A percentile compares a stretch with the other conserved stretches of the same genome.
Evolutionary conservation across 176 grass and related monocot genomes (phyloP).

Genomic region (Lolium perenne): DNA sequence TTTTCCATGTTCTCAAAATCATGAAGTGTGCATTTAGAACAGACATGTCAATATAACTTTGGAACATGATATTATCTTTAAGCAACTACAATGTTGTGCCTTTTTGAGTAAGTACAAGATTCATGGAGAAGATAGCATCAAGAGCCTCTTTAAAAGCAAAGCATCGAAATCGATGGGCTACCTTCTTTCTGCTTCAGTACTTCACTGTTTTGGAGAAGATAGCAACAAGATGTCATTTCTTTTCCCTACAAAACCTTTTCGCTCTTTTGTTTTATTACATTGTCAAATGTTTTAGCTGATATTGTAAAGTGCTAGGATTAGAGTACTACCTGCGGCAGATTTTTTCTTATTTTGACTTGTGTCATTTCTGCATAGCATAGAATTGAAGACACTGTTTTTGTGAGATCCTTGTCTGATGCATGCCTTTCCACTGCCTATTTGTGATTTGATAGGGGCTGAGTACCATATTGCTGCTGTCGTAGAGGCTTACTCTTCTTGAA

Average conservation of each 20-base stretch:
- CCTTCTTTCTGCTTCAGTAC: background rate
- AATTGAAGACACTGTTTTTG: background rate
- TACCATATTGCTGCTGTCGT: background rate
- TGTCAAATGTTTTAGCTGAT: background rate
- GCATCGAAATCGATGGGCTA: background rate
- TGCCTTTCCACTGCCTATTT: constrained; percentile 10
- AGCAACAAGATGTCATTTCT: background rate
- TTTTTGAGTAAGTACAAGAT: background rate
- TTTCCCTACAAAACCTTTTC: background rate
- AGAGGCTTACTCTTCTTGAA: background rate
- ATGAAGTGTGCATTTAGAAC: background rate
- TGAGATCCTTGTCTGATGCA: background rate
- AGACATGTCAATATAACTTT: constrained; percentile 16
- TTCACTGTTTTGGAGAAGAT: background rate
- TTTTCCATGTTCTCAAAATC: constrained; percentile 5
- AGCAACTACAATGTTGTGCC: background rate
- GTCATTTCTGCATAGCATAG: background rate
- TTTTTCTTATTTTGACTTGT: background rate
- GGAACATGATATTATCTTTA: background rate
- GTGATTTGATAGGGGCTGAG: background rate
- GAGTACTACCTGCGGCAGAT: background rate
- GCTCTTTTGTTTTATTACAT: background rate
- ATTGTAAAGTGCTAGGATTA: background rate
- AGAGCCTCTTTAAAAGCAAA: constrained; percentile 14
- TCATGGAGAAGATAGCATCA: background rate